Conservation (phyloP, 2,329 filamentous ascomycete genomes). For the Pseudogymnoascus sp. region DNA sequence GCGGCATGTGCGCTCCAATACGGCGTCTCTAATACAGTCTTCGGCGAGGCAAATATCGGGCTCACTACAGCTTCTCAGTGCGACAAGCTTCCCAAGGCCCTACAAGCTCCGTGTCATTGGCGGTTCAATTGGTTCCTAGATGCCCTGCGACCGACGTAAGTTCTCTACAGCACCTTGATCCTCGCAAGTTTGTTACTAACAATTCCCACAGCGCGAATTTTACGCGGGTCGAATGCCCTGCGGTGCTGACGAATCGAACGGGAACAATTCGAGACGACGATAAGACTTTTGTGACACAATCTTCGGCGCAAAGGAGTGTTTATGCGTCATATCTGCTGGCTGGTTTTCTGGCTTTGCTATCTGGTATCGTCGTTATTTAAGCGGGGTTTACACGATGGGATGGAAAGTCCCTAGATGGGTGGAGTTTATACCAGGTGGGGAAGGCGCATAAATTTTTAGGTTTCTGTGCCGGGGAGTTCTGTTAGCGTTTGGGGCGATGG, state of each 20-base stretch:
- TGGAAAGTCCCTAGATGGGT: neutral
- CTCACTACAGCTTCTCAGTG: neutral
- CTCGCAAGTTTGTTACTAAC: neutral
- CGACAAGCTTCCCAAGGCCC: neutral
- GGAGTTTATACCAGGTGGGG: neutral
- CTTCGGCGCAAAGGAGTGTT: neutral
- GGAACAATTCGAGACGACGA: constrained; percentile 1
- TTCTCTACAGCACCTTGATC: neutral
- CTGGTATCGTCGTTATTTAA: neutral
- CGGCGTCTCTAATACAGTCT: neutral
- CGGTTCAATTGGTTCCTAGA: neutral
- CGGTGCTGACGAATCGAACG: neutral
- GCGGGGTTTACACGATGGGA: neutral
- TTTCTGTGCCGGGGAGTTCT: neutral
- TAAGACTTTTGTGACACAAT: neutral
- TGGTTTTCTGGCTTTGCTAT: neutral
- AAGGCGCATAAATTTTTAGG: neutral
- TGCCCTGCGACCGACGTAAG: neutral
- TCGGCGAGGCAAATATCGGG: neutral
- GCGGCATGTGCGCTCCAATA: neutral
- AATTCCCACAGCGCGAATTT: neutral
- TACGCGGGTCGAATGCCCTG: neutral
- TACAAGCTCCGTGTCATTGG: neutral
- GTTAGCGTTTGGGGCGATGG: neutral
- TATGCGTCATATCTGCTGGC: neutral